These are phyloP conservation scores for Obelidium mucronatum DNA, from an alignment of 192 early-diverging fungal genomes.

Conservation along the genomic window DNA sequence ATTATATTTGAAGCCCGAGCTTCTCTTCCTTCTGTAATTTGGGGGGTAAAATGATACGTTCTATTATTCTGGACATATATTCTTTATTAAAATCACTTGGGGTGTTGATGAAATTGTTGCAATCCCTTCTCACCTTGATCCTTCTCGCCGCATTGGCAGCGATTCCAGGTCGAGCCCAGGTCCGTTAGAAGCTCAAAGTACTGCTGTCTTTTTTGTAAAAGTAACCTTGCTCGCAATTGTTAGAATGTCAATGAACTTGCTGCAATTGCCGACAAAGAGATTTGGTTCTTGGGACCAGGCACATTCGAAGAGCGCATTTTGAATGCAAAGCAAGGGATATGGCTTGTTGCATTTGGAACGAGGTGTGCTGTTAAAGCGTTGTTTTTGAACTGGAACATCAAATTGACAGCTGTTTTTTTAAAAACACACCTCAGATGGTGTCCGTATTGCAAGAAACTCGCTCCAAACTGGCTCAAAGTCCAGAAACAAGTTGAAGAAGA, in stretches of 20 bases:
- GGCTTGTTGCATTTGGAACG: constrained; percentile 22
- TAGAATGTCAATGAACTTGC: constrained; percentile 26
- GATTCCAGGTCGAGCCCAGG: background rate
- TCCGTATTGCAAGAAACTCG: constrained; percentile 38
- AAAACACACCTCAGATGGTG: constrained; percentile 28
- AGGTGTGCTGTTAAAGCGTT: background rate
- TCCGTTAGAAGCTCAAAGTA: background rate
- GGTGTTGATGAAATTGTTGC: too few relatives aligned
- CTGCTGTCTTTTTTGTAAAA: background rate
- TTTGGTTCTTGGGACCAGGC: constrained; percentile 30
- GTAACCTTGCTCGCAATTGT: background rate
- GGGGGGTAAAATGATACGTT: too few relatives aligned
- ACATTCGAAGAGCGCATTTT: constrained; percentile 21
- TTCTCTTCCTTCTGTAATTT: too few relatives aligned
- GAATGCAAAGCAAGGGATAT: background rate
- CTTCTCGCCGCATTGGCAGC: background rate
- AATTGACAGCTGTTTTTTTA: background rate
- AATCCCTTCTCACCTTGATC: background rate
- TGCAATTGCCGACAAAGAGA: constrained; percentile 15
- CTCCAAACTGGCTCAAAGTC: constrained; percentile 33
- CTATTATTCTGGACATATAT: too few relatives aligned
- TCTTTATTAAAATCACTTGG: too few relatives aligned
- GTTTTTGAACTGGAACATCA: background rate
- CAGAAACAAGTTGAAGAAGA: constrained; percentile 31
- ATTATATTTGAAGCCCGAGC: too few relatives aligned